These are phyloP conservation scores for Prunella vulgaris DNA, from an alignment of 257 asterid species.

Conservation along the genomic window DNA sequence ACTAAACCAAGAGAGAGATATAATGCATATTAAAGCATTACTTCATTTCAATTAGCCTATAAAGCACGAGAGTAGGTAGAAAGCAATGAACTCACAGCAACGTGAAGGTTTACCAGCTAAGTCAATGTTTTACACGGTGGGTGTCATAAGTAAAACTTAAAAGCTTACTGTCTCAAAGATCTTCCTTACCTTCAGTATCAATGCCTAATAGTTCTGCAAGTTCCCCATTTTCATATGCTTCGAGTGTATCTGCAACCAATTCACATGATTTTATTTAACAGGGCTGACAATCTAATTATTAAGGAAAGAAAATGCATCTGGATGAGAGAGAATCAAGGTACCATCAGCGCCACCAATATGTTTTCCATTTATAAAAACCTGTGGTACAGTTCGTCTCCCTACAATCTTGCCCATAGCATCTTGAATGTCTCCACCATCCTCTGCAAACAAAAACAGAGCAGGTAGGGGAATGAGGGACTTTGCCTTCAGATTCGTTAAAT, in stretches of 20 bases:
- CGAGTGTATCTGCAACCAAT: slow-evolving; percentile 60
- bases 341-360: slow-evolving; percentile 99
- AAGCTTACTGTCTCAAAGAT: slow-evolving; percentile 45
- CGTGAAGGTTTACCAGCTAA: neutral
- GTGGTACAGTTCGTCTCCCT: slow-evolving; percentile 87
- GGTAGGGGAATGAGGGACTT: neutral
- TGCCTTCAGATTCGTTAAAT: no score
- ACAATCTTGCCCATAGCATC: slow-evolving; percentile 65
- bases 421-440: slow-evolving; percentile 72
- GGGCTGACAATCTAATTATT: neutral
- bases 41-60: neutral
- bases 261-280: slow-evolving; percentile 12
- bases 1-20: neutral
- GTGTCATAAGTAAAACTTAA: neutral
- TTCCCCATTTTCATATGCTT: slow-evolving; percentile 72
- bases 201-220: slow-evolving; percentile 63
- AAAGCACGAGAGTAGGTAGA: neutral
- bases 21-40: neutral
- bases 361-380: slow-evolving; percentile 81
- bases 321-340: slow-evolving; percentile 24
- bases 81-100: neutral
- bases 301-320: neutral
- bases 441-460: slow-evolving; percentile 30
- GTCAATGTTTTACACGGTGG: neutral
- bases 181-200: slow-evolving; percentile 35